Percentiles rank a stretch among this genome's conserved stretches.
These are phyloP conservation scores for Thielaviopsis ethacetica DNA, from an alignment of 2,329 filamentous ascomycete genomes.

Conservation along the genomic window DNA sequence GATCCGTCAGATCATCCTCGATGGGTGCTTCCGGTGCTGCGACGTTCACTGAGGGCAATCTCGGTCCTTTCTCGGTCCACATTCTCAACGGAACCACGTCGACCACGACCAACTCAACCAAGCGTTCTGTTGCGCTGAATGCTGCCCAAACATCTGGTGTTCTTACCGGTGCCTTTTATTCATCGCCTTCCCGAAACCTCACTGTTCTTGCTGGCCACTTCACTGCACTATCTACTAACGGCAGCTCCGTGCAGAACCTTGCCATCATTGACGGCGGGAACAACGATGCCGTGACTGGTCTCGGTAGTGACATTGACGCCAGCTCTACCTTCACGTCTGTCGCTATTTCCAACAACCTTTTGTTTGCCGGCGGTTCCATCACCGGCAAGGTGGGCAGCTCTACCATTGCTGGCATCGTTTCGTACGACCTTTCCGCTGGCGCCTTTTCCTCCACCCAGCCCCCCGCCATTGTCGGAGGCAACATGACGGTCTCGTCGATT, in stretches of 20 bases:
- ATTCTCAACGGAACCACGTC: constrained; percentile 26
- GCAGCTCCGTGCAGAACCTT: constrained; percentile 60
- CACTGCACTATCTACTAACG: constrained; percentile 49
- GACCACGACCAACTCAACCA: constrained; percentile 21
- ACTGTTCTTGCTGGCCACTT: constrained; percentile 86
- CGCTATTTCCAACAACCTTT: constrained; percentile 44
- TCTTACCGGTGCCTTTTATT: constrained; percentile 65
- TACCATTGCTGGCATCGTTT: constrained; percentile 55
- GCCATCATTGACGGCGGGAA: constrained; percentile 66
- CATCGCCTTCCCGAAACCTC: constrained; percentile 51
- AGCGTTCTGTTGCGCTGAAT: constrained; percentile 14
- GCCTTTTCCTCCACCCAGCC: constrained; percentile 52
- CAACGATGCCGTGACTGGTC: constrained; percentile 48
- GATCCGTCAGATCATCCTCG: constrained; percentile 64
- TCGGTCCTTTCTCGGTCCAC: constrained; percentile 42
- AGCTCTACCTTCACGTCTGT: constrained; percentile 64
- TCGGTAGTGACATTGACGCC: constrained; percentile 47
- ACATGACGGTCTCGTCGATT: constrained; percentile 62
- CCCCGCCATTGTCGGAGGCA: constrained; percentile 52
- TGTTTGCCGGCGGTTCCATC: constrained; percentile 73
- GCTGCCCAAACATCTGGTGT: constrained; percentile 38
- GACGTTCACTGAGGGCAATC: constrained; percentile 36
- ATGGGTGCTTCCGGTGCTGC: constrained; percentile 58
- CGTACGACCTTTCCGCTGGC: constrained; percentile 56
- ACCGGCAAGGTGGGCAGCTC: constrained; percentile 50